Base-by-base conservation (phyloP, 73 alveolate genomes). In the Paramecium octaurelia region DNA sequence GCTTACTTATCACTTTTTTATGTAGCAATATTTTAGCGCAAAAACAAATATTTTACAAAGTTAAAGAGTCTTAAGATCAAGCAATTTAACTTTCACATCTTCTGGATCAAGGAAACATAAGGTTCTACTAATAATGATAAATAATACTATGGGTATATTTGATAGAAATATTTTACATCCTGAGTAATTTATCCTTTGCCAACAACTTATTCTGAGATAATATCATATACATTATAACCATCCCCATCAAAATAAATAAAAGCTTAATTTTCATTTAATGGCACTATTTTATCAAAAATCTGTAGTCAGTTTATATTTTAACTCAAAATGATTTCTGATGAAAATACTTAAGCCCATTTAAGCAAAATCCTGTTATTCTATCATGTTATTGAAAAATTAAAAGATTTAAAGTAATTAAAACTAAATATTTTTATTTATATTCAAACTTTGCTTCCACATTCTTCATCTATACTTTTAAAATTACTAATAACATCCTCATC, bases 401-500 rank as follows among this genome's bases (percentile, higher is more conserved):
- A 11, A 4, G 0, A 3, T 44, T 23, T 44, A 8, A 48, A 48
- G 60, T 48, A 23, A 48, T 48, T 48, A 48, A 48, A 16, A 14
- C 48, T 8, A 40, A 40, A 48, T 48, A 12, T 48, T 16, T 54
- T 16, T 6, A 18, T 54, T 54, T 3, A 18, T 54, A 54, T 12
- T 54, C 69, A 54, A 54, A 27, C 31, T 14, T 64, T 20, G 12
- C 48, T 64, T 14, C 46, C 23, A 24, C 23, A 64, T 64, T 80
- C 57, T 8, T 3, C 20, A 80, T 80, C 58, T 80, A 80, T 44
- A 14, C 7, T 43, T 11, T 89, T 60, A 36, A 89, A 89, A 46
- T 89, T 73, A 34, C 40, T 48, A 18, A 89, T 21, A 24, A 60
- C 70, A 40, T 71, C 96, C 7, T 94, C 95, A 36, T 88, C 88